phyloP scores from a whole-genome alignment of 192 early-diverging fungal genomes.

The Rhizophlyctis rosea region DNA sequence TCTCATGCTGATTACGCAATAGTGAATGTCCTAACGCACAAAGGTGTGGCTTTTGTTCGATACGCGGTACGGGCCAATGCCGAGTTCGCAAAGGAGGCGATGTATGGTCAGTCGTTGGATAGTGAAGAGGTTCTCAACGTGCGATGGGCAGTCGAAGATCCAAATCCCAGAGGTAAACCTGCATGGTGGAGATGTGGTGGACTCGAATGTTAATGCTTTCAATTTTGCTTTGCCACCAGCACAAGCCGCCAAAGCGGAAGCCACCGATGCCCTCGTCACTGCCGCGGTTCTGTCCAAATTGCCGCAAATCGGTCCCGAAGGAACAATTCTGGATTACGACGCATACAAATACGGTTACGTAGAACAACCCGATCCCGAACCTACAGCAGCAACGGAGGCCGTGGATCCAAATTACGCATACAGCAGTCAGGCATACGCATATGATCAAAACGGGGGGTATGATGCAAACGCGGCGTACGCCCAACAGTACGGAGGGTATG shows the following conservation, averaged over 20 bases:
- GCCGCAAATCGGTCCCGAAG: conserved; percentile 50
- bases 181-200: no score
- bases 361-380: neutral
- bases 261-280: conserved; percentile 54
- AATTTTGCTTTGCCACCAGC: conserved; percentile 7
- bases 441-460: neutral
- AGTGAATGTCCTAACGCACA: conserved; percentile 68
- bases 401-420: neutral
- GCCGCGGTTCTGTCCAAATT: conserved; percentile 56
- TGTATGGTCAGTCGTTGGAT: conserved; percentile 78
- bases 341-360: conserved; percentile 25
- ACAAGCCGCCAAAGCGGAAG: conserved; percentile 51
- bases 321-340: conserved; percentile 56
- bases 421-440: neutral
- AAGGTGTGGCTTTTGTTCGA: conserved; percentile 80
- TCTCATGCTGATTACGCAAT: conserved; percentile 16
- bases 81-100: conserved; percentile 89
- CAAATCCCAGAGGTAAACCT: conserved; percentile 62
- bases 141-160: conserved; percentile 84
- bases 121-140: conserved; percentile 66
- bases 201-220: neutral
- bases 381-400: neutral
- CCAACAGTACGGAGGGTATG: neutral
- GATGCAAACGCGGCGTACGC: no score
- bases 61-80: conserved; percentile 68